Evolutionary conservation across 208 protist genomes (phyloP).

Genomic region (Acanthamoeba triangularis): DNA sequence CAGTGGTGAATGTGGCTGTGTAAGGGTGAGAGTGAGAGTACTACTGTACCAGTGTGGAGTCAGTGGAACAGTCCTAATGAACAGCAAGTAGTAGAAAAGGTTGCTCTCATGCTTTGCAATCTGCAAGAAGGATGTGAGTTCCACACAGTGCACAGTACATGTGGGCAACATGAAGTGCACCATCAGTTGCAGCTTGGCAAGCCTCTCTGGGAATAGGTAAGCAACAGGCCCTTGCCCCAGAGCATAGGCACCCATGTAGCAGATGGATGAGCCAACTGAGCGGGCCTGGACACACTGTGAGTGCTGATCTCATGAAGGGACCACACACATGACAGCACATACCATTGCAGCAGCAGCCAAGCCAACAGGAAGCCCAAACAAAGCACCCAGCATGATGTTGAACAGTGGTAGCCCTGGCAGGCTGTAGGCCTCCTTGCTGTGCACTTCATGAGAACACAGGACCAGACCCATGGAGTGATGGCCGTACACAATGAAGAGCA

Average conservation of each 20-base stretch:
- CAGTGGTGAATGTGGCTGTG: background rate
- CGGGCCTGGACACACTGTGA: background rate
- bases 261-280: slow-evolving; percentile 12
- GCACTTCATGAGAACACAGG: background rate
- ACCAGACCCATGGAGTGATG: background rate
- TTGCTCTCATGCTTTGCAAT: background rate
- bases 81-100: slow-evolving; percentile 56
- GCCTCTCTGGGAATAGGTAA: background rate
- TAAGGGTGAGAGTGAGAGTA: background rate
- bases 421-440: slow-evolving; percentile 34
- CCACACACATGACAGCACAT: background rate
- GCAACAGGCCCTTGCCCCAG: background rate
- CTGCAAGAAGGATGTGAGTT: background rate
- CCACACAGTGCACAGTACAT: background rate
- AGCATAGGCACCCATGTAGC: slow-evolving; percentile 52
- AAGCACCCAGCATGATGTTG: slow-evolving; percentile 63
- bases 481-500: slow-evolving; percentile 35
- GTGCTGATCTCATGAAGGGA: background rate
- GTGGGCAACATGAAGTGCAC: background rate
- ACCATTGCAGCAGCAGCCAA: background rate
- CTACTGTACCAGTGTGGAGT: slow-evolving; percentile 14
- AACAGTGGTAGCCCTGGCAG: slow-evolving; percentile 32
- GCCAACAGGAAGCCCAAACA: slow-evolving; percentile 10
- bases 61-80: slow-evolving; percentile 16
- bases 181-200: slow-evolving; percentile 22